Percentiles rank a stretch among this genome's conserved stretches.
Evolutionary conservation across 2,329 filamentous ascomycete species (phyloP).

Genomic region (Neonectria sp.): DNA sequence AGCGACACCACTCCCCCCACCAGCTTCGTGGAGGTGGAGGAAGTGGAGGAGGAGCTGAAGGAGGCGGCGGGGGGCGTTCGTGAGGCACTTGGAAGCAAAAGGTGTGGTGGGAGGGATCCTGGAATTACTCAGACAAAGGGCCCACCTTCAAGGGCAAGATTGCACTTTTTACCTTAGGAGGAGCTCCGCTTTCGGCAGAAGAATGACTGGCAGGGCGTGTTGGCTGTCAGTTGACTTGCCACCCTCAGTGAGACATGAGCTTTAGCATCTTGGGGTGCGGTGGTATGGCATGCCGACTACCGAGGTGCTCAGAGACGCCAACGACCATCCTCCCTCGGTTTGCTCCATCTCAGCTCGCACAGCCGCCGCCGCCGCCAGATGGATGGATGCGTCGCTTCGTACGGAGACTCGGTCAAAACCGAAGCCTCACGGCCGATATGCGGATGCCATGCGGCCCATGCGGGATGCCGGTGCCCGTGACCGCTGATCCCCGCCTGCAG

Average conservation of each 20-base stretch:
- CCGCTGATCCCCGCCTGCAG: constrained; percentile 10
- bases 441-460: constrained; percentile 4
- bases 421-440: constrained; percentile 11
- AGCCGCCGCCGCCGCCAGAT: not conserved
- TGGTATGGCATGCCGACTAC: not conserved
- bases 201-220: not conserved
- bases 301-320: not conserved
- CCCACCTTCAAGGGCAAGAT: not conserved
- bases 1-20: not conserved
- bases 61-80: constrained; percentile 5
- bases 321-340: not conserved
- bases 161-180: constrained; percentile 1
- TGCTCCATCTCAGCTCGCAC: not conserved
- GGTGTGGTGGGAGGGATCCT: not conserved
- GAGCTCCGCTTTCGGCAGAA: constrained; percentile 26
- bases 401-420: not conserved
- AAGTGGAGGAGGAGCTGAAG: not conserved
- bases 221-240: constrained; percentile 7
- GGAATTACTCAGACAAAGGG: not conserved
- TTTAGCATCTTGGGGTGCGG: not conserved
- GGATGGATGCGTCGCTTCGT: not conserved
- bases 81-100: not conserved
- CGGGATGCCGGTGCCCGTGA: constrained; percentile 17
- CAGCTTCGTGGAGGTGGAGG: constrained; percentile 5
- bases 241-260: not conserved